Evolutionary conservation across 2,329 filamentous ascomycete species (phyloP), one percentile per base, ranked within the genome.

Genomic region (Cladophialophora chaetospira): DNA sequence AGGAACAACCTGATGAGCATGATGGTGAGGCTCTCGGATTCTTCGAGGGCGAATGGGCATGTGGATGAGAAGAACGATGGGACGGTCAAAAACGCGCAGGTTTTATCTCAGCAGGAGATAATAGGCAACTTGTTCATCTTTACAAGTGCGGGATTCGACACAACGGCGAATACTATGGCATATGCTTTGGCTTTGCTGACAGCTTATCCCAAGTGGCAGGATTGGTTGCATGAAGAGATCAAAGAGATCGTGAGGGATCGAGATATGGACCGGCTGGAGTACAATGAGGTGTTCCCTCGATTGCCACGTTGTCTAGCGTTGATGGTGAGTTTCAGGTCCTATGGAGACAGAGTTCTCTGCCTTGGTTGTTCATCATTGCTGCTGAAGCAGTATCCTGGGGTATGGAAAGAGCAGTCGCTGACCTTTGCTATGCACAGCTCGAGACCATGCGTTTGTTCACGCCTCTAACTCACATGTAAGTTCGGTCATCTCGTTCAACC

Each of bases 171-270:
- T 49, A 78, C 77, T 0, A 70, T 83, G 43, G 71, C 75, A 0
- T 83, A 77, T 59, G 74, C 77, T 2, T 63, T 82, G n/a, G 71
- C 73, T 1, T 66, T 80, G 3, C 69, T 83, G 0, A 73, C 78
- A 1, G 65, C 72, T 1, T 68, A 79, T 55, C 77, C 78, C 0
- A 65, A 78, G 49, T 77, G 76, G 69, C 81, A 84, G 65, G 72
- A 74, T 2, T 83, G 81, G 79, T 63, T 83, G 3, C 67, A 68
- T 6, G 78, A 78, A 52, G 82, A 84, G 62, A 69, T 82, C 31
- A 68, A 74, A 43, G 43, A 63, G 1, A 66, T 80, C 5, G 26
- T 75, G 3, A 60, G 62, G 2, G 47, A 65, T 4, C 53, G 59
- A 4, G 63, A 67, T 3, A 46, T 58, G 3, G 68, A 67, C 2